These are phyloP conservation scores for Cercospora sp. DNA, from an alignment of 2,329 filamentous ascomycete species.

Conservation along the genomic window DNA sequence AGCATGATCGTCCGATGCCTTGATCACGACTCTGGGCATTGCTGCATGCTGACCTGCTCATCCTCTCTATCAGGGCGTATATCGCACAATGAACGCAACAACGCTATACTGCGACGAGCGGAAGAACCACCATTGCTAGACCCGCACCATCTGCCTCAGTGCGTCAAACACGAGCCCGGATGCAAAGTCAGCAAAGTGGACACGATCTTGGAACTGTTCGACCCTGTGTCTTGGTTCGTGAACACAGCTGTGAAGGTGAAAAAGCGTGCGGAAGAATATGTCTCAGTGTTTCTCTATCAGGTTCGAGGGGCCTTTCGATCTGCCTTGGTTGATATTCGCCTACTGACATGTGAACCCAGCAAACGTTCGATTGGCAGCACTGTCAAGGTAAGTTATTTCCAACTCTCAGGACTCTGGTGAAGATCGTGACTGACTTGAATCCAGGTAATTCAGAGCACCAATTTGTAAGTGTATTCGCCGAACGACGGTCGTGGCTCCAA, in stretches of 20 bases:
- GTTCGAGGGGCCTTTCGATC: background rate
- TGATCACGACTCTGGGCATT: background rate
- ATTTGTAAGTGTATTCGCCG: background rate
- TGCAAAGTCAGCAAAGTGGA: background rate
- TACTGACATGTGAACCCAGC: background rate
- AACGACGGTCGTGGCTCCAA: background rate
- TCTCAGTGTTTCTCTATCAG: background rate
- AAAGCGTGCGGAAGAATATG: background rate
- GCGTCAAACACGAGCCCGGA: background rate
- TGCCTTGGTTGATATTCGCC: background rate
- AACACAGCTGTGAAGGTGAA: background rate
- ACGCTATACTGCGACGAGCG: background rate
- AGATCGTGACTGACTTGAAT: background rate
- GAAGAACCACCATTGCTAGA: background rate
- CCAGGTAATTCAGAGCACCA: background rate
- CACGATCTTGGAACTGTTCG: background rate
- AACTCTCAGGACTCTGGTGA: background rate
- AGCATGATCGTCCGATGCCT: background rate
- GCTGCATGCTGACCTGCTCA: background rate
- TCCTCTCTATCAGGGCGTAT: background rate
- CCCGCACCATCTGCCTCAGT: constrained; percentile 3
- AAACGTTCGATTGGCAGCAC: background rate
- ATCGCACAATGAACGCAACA: background rate
- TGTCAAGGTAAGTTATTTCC: background rate
- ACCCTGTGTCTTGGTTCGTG: background rate